Evolutionary conservation across 129 eudicot species (phyloP), one percentile per base, ranked within the genome.

Genomic region (Pseudognaphalium luteoalbum): DNA sequence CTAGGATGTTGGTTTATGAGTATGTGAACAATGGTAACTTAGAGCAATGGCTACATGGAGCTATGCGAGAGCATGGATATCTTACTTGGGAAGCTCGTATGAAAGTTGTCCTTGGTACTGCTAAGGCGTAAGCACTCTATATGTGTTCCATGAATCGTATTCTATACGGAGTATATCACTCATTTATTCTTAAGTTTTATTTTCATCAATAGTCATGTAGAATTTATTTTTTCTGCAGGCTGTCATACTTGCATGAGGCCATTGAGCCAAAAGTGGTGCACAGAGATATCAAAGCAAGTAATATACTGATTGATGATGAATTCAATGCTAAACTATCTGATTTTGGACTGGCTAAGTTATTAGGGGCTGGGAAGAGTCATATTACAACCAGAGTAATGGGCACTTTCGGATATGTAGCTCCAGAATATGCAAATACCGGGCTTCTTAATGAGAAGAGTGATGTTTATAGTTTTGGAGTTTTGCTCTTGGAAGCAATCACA

Each of bases 251-350:
- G 82, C 97, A 91, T 5, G 97, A 91, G 78, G 97, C 97, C 29
- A 88, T 91, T 20, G 97, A 91, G 83, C 97, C 97, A 60, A 91
- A 91, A 81, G 97, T 91, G 70, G 97, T 91, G 71, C 97, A 91
- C 65, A 88, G 97, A 76, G 97, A 91, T 77, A 86, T 88, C 60
- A 91, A 91, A 78, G 85, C 97, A 10, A 91, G 97, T 89, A 91
- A 91, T 83, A 91, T 91, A 70, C 19, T 91, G 67, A 63, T 91
- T 21, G 95, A 88, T 50, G 90, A 81, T 29, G 91, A 88, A 19
- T 91, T 91, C 60, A 88, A 88, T 81, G 92, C 97, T 28, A 91
- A 88, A 81, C 57, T 91, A 16, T 91, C 97, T 71, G 95, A 91
- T 77, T 91, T 91, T 83, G 97, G 97, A 62, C 89, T 91, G 34